Conservation (phyloP, 106 monocot species). For the Narthecium ossifragum region DNA sequence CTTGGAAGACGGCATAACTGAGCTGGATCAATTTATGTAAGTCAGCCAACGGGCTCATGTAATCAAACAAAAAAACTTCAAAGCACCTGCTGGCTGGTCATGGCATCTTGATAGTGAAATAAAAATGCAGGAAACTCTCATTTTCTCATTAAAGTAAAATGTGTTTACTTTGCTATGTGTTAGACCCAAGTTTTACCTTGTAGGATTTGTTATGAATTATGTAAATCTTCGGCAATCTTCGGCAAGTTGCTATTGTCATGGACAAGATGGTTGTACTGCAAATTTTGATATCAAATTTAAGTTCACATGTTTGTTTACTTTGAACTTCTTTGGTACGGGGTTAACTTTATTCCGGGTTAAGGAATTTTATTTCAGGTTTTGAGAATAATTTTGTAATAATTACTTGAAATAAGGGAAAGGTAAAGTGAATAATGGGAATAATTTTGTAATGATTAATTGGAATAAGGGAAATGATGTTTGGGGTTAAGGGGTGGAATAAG, state of each 20-base stretch:
- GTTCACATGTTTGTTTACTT: conserved; percentile 64
- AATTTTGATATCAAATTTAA: conserved; percentile 94
- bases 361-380: too few species aligned
- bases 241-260: conserved; percentile 69
- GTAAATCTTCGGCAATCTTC: neutral
- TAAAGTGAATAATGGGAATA: too few species aligned
- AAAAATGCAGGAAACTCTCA: neutral
- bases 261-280: conserved; percentile 85
- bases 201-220: conserved; percentile 1
- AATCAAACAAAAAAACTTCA: too few species aligned
- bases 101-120: conserved; percentile 77
- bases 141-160: neutral
- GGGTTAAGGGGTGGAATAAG: too few species aligned
- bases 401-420: too few species aligned
- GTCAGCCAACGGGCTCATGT: too few species aligned
- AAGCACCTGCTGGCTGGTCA: conserved; percentile 96
- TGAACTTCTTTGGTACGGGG: neutral
- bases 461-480: too few species aligned
- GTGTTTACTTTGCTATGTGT: neutral
- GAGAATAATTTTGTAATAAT: too few species aligned
- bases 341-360: too few species aligned
- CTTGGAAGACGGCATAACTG: too few species aligned
- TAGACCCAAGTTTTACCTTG: neutral
- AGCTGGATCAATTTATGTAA: too few species aligned
- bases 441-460: too few species aligned